These are phyloP conservation scores for Luffa aegyptiaca DNA, from an alignment of 306 rosid species.

Conservation along the genomic window DNA sequence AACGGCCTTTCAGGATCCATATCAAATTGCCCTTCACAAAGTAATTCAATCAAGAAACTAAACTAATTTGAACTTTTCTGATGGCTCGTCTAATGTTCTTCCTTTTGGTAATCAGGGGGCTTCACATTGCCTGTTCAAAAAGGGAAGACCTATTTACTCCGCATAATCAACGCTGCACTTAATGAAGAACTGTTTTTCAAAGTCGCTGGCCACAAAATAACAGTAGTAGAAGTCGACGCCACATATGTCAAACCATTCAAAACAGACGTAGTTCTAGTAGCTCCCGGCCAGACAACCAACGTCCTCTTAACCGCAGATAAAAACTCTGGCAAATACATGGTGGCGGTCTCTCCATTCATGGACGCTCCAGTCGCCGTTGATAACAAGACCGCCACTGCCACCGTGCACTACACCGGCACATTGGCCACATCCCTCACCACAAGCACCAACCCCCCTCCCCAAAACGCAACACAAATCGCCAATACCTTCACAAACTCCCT, in stretches of 20 bases:
- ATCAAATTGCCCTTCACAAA: conserved; percentile 51
- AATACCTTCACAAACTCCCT: conserved; percentile 41
- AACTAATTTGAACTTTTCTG: not conserved
- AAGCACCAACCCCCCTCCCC: conserved; percentile 53
- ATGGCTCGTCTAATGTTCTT: not conserved
- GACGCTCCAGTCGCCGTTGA: conserved; percentile 54
- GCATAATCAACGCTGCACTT: conserved; percentile 95
- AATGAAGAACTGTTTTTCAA: conserved; percentile 90
- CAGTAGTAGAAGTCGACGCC: conserved; percentile 80
- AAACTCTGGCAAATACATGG: conserved; percentile 50
- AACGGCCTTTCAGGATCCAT: conserved; percentile 69
- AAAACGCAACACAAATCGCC: conserved; percentile 57
- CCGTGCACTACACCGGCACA: conserved; percentile 45
- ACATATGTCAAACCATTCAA: conserved; percentile 64
- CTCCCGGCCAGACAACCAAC: conserved; percentile 89
- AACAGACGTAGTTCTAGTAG: conserved; percentile 50
- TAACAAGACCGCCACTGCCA: conserved; percentile 57
- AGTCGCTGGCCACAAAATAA: conserved; percentile 66
- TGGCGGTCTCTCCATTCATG: conserved; percentile 58
- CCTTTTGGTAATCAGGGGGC: conserved; percentile 24
- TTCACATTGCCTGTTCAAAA: conserved; percentile 41
- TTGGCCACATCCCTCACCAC: conserved; percentile 28
- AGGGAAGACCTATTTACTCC: conserved; percentile 59
- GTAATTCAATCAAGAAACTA: conserved; percentile 14
- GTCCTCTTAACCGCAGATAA: conserved; percentile 39